phyloP scores from a whole-genome alignment of 306 rosid genomes.

The Cucumis cinereus region DNA sequence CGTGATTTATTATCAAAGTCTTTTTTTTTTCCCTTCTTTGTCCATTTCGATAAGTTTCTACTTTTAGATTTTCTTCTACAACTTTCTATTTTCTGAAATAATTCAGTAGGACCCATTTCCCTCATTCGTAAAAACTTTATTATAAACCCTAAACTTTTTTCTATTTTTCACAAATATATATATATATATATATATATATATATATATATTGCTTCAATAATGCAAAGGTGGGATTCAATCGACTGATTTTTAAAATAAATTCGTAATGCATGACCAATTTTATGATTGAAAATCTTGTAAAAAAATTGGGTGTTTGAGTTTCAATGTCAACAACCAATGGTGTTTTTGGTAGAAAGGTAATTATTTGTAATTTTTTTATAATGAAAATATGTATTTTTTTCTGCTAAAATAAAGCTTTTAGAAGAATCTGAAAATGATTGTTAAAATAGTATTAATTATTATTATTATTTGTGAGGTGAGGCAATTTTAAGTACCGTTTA shows the following conservation, averaged over 20 bases:
- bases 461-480: neutral
- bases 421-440: too few species aligned
- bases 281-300: too few species aligned
- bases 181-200: too few species aligned
- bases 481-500: too few species aligned
- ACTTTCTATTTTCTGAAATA: neutral
- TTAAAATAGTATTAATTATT: too few species aligned
- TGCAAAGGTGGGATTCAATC: neutral
- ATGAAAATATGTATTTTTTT: too few species aligned
- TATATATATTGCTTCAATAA: neutral
- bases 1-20: neutral
- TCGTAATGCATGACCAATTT: neutral
- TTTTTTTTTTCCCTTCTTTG: neutral
- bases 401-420: too few species aligned
- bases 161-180: neutral
- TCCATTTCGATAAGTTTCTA: neutral
- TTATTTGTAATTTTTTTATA: too few species aligned
- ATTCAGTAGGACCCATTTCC: neutral
- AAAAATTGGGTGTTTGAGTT: too few species aligned
- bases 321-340: too few species aligned
- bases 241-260: neutral
- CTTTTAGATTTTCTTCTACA: neutral
- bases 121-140: neutral
- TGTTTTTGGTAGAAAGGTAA: too few species aligned
- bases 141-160: neutral